Conservation (phyloP, 768 basidiomycete species). For the Dendrothele bispora region DNA sequence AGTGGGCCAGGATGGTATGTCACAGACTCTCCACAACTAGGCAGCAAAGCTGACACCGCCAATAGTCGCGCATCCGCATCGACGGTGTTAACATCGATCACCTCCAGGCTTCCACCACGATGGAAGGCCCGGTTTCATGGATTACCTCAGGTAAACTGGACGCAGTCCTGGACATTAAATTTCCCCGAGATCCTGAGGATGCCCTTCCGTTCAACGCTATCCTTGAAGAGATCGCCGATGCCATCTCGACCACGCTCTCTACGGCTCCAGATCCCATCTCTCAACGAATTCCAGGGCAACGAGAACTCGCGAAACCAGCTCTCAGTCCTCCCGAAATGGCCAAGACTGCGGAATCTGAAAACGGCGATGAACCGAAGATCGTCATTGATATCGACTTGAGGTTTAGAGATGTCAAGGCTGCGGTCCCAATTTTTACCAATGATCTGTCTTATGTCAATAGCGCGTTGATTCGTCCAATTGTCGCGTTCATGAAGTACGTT, state of each 20-base stretch:
- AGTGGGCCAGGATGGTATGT: conserved; percentile 87
- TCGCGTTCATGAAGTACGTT: conserved; percentile 95
- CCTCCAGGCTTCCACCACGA: conserved; percentile 78
- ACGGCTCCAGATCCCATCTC: conserved; percentile 39
- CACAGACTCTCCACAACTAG: background rate
- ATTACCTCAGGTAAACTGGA: conserved; percentile 96
- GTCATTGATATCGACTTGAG: conserved; percentile 91
- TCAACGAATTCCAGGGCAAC: conserved; percentile 78
- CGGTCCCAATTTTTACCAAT: conserved; percentile 86
- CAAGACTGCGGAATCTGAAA: conserved; percentile 27
- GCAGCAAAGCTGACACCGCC: background rate
- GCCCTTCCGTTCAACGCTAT: conserved; percentile 75
- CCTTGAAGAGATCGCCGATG: conserved; percentile 88
- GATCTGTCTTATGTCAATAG: conserved; percentile 91
- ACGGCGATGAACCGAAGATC: conserved; percentile 47
- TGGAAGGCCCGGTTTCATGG: conserved; percentile 93
- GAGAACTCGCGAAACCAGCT: conserved; percentile 84
- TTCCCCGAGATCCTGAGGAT: conserved; percentile 77
- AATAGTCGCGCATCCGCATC: conserved; percentile 95
- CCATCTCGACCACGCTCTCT: conserved; percentile 65
- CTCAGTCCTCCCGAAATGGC: conserved; percentile 66
- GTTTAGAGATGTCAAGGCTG: conserved; percentile 94
- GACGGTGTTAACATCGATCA: conserved; percentile 98
- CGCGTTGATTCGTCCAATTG: conserved; percentile 92
- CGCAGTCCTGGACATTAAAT: conserved; percentile 96